Evolutionary conservation across 805 yeast species (phyloP).

Genomic region (Metschnikowia colocasiae): DNA sequence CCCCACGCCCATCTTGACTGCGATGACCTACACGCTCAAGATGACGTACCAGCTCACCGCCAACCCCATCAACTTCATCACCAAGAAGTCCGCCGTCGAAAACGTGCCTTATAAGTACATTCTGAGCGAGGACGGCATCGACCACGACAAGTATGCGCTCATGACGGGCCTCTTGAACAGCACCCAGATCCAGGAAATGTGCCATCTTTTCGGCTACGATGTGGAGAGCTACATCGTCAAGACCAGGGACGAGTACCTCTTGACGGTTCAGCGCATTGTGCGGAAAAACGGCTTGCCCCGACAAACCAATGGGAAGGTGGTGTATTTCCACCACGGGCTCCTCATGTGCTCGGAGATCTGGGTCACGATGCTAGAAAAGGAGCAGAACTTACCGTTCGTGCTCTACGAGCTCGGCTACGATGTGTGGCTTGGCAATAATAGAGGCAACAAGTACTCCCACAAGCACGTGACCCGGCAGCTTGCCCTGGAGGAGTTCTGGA

Average conservation of each 20-base stretch:
- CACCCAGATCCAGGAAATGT: conserved; percentile 59
- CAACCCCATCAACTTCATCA: conserved; percentile 25
- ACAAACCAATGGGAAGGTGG: conserved; percentile 41
- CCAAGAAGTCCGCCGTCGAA: conserved; percentile 10
- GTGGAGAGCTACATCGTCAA: conserved; percentile 74
- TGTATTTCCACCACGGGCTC: conserved; percentile 88
- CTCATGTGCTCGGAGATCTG: conserved; percentile 83
- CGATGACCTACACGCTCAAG: conserved; percentile 30
- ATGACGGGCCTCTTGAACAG: conserved; percentile 45
- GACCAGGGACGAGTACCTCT: conserved; percentile 72
- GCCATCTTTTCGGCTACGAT: conserved; percentile 61
- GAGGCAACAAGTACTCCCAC: conserved; percentile 89
- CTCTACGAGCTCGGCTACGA: conserved; percentile 83
- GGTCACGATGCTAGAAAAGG: conserved; percentile 45
- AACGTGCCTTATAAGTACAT: conserved; percentile 24
- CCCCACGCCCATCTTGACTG: conserved; percentile 40
- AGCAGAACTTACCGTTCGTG: conserved; percentile 60
- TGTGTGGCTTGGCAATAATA: conserved; percentile 90
- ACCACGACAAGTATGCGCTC: conserved; percentile 23
- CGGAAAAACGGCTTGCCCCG: conserved; percentile 22
- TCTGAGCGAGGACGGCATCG: conserved; percentile 17
- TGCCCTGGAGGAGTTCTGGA: conserved; percentile 62
- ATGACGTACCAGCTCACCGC: conserved; percentile 26
- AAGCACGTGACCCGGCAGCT: conserved; percentile 53
- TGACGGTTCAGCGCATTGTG: conserved; percentile 67